Evolutionary conservation across 495 filamentous ascomycete genomes (phyloP), one percentile per base, ranked within the genome.

Genomic region (Penicillium ucsense): DNA sequence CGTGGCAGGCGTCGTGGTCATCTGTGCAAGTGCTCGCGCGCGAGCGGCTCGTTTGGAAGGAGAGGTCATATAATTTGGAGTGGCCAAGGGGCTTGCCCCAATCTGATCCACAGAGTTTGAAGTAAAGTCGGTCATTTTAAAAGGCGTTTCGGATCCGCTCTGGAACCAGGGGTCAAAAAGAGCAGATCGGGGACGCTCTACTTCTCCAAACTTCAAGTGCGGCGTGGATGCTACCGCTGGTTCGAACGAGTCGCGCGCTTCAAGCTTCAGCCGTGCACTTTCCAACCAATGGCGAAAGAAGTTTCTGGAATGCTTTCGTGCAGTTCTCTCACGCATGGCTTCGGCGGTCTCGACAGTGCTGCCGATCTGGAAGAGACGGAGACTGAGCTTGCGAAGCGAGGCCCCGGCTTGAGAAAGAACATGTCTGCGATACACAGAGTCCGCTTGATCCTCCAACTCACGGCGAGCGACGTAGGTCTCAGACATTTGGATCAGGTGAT

Each of bases 271-370:
- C 40, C 63, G 74, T 5, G 74, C 60, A 49, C 70, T 74, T 6
- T 79, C 70, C 9, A 71, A 62, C 82, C 82, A 86, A 41, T 67
- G 64, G 35, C 72, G 75, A 52, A 86, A 74, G n/a, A 79, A 67
- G 41, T 67, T 74, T 47, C 77, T 69, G 20, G 73, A 64, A 55
- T 78, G 69, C 49, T 72, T 77, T 50, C 77, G 72, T 10, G 75
- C 61, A 39, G 72, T 80, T 62, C 80, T 74, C 35, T 74, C 74
- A 44, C 73, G 72, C 55, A 86, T 66, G 28, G 71, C 70, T 46
- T 75, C 72, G 2, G 77, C 71, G 8, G 73, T 75, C 38, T 77
- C 68, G 35, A 59, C 50, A 28, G 58, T 65, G 44, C 62, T 71
- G 11, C 65, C 67, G 31, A 76, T 61, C 37, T 77, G 72, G 47